These are phyloP conservation scores for Neurospora hispaniola DNA, from an alignment of 495 filamentous ascomycete species.

Conservation along the genomic window DNA sequence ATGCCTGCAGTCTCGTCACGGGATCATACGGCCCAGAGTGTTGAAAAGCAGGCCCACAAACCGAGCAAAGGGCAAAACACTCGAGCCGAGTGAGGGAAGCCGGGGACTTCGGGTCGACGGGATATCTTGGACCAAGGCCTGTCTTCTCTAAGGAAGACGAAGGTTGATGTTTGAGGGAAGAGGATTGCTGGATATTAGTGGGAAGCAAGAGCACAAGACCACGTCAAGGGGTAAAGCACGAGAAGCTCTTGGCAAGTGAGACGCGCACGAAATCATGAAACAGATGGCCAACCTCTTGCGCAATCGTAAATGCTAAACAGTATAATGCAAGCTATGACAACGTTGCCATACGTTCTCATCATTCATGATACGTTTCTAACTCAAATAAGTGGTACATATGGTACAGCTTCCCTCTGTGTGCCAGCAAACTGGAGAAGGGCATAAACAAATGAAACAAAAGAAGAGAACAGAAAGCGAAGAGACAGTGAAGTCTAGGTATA, in stretches of 20 bases:
- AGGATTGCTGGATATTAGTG: background rate
- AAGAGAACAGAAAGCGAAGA: background rate
- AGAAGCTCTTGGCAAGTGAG: background rate
- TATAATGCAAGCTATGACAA: background rate
- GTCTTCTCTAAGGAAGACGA: background rate
- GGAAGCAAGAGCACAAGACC: background rate
- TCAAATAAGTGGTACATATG: background rate
- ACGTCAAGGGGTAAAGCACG: background rate
- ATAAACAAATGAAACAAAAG: background rate
- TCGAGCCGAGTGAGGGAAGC: background rate
- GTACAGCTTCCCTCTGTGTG: background rate
- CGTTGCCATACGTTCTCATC: background rate
- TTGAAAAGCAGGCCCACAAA: background rate
- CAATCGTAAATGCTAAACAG: background rate
- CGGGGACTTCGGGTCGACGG: background rate
- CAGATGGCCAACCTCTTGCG: background rate
- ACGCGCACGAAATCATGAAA: background rate
- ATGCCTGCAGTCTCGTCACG: background rate
- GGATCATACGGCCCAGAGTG: no score
- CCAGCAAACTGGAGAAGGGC: background rate
- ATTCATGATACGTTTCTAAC: background rate
- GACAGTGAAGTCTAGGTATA: background rate
- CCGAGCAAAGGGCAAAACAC: background rate
- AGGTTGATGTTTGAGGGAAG: background rate
- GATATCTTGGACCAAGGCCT: background rate